Evolutionary conservation across 768 basidiomycete genomes (phyloP), one percentile per base, ranked within the genome.

Genomic region (Termitomyces sp.): DNA sequence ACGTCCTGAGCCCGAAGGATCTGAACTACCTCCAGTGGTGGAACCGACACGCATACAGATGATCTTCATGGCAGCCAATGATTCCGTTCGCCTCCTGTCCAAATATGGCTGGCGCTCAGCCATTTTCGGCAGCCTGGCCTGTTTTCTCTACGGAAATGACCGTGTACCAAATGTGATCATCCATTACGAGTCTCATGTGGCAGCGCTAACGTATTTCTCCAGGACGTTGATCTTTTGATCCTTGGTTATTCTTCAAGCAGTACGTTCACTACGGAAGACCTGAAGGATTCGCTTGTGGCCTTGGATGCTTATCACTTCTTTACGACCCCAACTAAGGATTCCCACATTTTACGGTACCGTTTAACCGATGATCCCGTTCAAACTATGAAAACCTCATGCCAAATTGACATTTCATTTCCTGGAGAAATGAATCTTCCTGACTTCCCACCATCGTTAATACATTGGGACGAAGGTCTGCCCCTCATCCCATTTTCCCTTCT

Each of bases 331-430:
- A 64, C 74, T 66, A 41, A 68, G 72, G 26, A 54, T 57, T 75
- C 77, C 55, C 67, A 68, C 17, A 67, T 76, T 22, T 68, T 77
- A n/a, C 72, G 70, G 66, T 78, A 70, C 54, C 68, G 70, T 6
- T 38, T 60, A 6, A 52, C 47, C 2, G 37, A 57, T 22, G n/a
- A 34, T 21, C 38, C 52, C 12, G 34, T 53, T 8, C 49, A 61
- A 14, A 66, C 66, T 38, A 42, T 51, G 22, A 63, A 65, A 2
- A 62, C 68, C 0, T 66, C 70, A 38, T 71, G 72, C 53, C 77
- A 77, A 62, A 71, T 78, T 58, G 76, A 78, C 60, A 65, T 77
- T 38, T 66, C 77, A 19, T 59, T 71, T 11, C 75, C 76, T 0
- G 73, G 75, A 1, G 65, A 58, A n/a, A 71, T 78, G 68, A 61